These are phyloP conservation scores for Bremia lactucae DNA, from an alignment of 352 stramenopile genomes.

Conservation along the genomic window DNA sequence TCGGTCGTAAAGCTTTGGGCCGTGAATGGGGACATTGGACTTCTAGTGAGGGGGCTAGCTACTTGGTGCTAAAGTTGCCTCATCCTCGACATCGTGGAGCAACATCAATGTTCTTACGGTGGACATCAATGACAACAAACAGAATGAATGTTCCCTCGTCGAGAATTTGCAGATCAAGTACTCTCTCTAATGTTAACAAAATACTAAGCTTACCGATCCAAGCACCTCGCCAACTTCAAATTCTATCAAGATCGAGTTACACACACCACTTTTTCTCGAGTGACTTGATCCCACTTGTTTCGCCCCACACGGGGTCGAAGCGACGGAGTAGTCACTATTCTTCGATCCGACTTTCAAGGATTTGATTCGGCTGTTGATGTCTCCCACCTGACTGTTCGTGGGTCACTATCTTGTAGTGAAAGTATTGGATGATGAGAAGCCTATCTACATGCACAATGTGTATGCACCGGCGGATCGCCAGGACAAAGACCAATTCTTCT, in stretches of 20 bases:
- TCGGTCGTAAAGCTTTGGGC: too few species aligned
- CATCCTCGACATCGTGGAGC: neutral
- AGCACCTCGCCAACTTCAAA: neutral
- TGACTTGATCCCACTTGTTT: neutral
- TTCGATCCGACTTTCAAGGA: neutral
- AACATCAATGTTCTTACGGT: neutral
- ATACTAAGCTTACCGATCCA: neutral
- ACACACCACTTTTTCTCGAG: neutral
- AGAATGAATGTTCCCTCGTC: neutral
- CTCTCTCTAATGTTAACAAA: neutral
- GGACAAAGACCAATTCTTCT: neutral
- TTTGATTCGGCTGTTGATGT: neutral
- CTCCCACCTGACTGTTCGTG: neutral
- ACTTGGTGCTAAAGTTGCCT: neutral
- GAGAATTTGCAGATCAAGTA: neutral
- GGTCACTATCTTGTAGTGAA: neutral
- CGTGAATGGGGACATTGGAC: too few species aligned
- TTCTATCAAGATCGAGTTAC: neutral
- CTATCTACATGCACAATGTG: neutral
- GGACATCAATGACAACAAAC: neutral
- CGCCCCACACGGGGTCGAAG: neutral
- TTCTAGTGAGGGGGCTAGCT: neutral
- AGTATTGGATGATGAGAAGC: neutral
- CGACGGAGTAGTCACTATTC: neutral
- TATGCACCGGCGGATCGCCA: neutral